A percentile compares a stretch with the other conserved stretches of the same genome.
Conservation (phyloP, 2,329 filamentous ascomycete species). For the Colletotrichum higginsianum region DNA sequence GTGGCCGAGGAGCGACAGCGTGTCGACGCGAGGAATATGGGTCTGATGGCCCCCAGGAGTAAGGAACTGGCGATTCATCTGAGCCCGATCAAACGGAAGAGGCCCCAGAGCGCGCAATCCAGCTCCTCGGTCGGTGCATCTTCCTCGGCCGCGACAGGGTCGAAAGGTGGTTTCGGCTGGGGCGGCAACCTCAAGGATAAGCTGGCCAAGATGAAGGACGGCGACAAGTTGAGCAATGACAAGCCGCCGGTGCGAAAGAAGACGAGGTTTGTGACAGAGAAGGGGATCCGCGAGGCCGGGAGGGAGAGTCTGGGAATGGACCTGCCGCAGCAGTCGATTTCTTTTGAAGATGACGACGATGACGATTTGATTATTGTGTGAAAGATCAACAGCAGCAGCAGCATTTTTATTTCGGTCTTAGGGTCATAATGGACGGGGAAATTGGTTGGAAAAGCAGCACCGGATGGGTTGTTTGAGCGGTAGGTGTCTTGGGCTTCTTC, state of each 20-base stretch:
- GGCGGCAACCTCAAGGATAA: constrained; percentile 69
- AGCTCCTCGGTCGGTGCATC: constrained; percentile 47
- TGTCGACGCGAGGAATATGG: constrained; percentile 62
- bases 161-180: constrained; percentile 66
- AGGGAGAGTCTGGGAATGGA: constrained; percentile 79
- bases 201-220: constrained; percentile 73
- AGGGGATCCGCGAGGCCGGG: constrained; percentile 83
- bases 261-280: constrained; percentile 84
- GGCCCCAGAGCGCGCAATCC: constrained; percentile 64
- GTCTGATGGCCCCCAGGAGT: constrained; percentile 57
- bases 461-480: background rate
- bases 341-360: constrained; percentile 60
- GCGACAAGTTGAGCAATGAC: constrained; percentile 59
- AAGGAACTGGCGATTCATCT: constrained; percentile 66
- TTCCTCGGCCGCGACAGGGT: constrained; percentile 44
- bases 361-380: constrained; percentile 63
- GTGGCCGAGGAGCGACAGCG: constrained; percentile 49
- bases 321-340: constrained; percentile 45
- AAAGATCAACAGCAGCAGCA: constrained; percentile 10
- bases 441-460: background rate
- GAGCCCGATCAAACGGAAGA: constrained; percentile 74
- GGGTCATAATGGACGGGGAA: constrained; percentile 6
- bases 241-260: constrained; percentile 75
- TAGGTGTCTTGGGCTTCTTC: constrained; percentile 16
- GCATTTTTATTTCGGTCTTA: constrained; percentile 4